Evolutionary conservation across 192 early-diverging fungal genomes (phyloP).

Genomic region (Gonapodya prolifera): DNA sequence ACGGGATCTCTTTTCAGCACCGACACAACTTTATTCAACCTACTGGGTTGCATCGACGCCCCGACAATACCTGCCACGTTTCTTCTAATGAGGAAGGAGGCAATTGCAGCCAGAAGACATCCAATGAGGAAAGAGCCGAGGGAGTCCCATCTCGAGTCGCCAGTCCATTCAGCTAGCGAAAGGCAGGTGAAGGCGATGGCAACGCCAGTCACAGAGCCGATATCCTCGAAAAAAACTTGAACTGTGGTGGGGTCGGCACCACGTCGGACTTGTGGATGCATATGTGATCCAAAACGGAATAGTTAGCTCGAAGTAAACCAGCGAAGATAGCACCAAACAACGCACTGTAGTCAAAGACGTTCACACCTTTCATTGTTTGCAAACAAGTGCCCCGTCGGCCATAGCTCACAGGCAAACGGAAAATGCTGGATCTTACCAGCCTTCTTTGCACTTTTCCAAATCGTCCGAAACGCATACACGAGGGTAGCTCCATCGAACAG

Average conservation of each 20-base stretch:
- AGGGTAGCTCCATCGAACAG: neutral
- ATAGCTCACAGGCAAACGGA: neutral
- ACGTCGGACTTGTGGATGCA: constrained; percentile 13
- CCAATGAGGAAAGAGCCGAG: constrained; percentile 39
- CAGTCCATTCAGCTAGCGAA: constrained; percentile 20
- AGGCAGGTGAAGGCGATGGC: constrained; percentile 31
- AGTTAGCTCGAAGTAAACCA: neutral
- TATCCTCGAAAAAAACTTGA: constrained; percentile 45
- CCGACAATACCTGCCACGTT: constrained; percentile 36
- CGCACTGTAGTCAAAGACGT: neutral
- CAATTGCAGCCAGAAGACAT: constrained; percentile 24
- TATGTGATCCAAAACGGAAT: neutral
- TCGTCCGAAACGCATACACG: neutral
- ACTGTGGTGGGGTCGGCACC: constrained; percentile 43
- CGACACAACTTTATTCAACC: constrained; percentile 25
- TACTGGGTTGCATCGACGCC: constrained; percentile 18
- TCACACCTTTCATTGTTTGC: constrained; percentile 6
- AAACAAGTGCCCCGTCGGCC: neutral
- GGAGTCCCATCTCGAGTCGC: constrained; percentile 28
- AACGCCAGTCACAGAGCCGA: constrained; percentile 26
- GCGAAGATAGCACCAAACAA: neutral
- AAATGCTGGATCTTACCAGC: neutral
- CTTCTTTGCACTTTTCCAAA: neutral
- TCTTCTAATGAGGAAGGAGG: constrained; percentile 29
- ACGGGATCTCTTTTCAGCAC: constrained; percentile 34